Conservation (phyloP, 2,329 filamentous ascomycete species). For the Fusarium haematococcum region DNA sequence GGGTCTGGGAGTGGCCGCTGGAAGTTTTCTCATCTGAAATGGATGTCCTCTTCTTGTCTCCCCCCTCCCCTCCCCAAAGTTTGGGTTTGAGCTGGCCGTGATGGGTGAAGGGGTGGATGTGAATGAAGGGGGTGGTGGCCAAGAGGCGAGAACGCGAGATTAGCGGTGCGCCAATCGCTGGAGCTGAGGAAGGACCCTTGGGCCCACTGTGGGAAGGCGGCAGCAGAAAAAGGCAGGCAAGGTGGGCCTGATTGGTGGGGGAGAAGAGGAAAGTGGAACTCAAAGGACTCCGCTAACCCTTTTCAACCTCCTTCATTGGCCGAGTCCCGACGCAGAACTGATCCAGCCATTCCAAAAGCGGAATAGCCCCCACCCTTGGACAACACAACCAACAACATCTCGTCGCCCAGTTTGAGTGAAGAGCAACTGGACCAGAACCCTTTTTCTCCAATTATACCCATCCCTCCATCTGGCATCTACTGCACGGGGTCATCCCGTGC, state of each 20-base stretch:
- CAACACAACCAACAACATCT: constrained; percentile 1
- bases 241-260: not conserved
- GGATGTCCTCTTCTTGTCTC: not conserved
- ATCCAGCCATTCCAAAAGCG: not conserved
- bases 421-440: not conserved
- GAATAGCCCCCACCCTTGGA: not conserved
- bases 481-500: not conserved
- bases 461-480: not conserved
- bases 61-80: not conserved
- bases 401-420: constrained; percentile 1
- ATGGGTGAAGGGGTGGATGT: not conserved
- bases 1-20: not conserved
- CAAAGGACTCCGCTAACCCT: not conserved
- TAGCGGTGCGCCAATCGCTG: not conserved
- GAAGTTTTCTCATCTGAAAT: not conserved
- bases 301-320: not conserved
- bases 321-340: not conserved
- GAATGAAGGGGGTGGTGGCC: not conserved
- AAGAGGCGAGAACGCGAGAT: not conserved
- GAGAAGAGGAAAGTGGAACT: not conserved
- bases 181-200: not conserved
- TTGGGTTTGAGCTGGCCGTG: not conserved
- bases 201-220: not conserved
- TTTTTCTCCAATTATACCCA: not conserved
- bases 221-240: not conserved